These are phyloP conservation scores for Arabidopsis lyrata DNA, from an alignment of 441 rosid species.

Conservation along the genomic window DNA sequence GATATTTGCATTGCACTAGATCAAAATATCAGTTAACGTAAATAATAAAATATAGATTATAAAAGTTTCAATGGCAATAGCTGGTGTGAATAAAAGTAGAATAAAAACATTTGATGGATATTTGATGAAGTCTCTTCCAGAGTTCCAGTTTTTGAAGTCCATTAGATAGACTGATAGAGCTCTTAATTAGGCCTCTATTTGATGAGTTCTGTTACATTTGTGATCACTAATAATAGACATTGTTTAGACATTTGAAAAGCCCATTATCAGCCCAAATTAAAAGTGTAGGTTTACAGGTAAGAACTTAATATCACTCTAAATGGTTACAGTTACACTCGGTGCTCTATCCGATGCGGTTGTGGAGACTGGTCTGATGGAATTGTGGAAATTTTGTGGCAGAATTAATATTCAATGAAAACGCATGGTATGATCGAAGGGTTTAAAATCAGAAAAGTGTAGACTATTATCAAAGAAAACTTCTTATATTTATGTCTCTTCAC, in stretches of 20 bases:
- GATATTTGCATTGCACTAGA: neutral
- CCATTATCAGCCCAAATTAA: slow-evolving; percentile 39
- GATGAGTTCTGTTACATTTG: neutral
- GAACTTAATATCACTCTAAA: slow-evolving; percentile 21
- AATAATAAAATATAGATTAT: neutral
- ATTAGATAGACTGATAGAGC: neutral
- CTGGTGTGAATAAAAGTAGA: neutral
- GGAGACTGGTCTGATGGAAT: slow-evolving; percentile 47
- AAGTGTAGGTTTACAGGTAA: slow-evolving; percentile 37
- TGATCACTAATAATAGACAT: neutral
- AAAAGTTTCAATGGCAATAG: neutral
- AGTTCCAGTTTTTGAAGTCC: neutral
- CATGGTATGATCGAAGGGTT: neutral
- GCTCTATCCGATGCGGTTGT: slow-evolving; percentile 47
- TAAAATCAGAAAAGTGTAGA: neutral
- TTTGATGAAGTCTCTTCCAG: neutral
- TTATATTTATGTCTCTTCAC: neutral
- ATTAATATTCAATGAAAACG: neutral
- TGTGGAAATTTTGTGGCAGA: slow-evolving; percentile 26
- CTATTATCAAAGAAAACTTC: neutral
- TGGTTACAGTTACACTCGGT: neutral
- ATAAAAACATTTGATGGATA: neutral
- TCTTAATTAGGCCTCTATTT: neutral
- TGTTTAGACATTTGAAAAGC: slow-evolving; percentile 45
- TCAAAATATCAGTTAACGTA: neutral